Evolutionary conservation across 345 rosid genomes (phyloP).

Genomic region (Aquilaria sinensis): DNA sequence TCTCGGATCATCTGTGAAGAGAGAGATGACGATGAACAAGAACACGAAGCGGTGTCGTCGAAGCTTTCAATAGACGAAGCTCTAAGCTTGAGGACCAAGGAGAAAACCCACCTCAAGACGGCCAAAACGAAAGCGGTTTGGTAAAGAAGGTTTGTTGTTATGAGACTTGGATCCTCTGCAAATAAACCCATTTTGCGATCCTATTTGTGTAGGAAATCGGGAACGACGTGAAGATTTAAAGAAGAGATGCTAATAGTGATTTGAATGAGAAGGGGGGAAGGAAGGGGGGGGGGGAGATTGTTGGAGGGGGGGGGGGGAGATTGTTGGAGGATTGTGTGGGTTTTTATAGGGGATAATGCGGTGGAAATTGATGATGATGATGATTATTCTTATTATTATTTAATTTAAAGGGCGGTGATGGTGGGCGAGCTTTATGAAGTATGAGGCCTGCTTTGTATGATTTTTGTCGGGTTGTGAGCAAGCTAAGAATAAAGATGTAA

Average conservation of each 20-base stretch:
- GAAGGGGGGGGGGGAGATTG: constrained; percentile 19
- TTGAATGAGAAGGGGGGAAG: neutral
- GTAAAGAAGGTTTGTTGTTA: constrained; percentile 58
- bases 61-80: constrained; percentile 12
- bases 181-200: constrained; percentile 43
- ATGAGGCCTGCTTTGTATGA: constrained; percentile 6
- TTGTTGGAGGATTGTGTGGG: neutral
- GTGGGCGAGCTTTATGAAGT: neutral
- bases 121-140: constrained; percentile 64
- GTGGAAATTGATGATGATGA: too few species aligned
- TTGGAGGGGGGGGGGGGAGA: constrained; percentile 20
- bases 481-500: constrained; percentile 5
- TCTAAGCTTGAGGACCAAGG: constrained; percentile 48
- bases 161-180: constrained; percentile 54
- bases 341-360: constrained; percentile 16
- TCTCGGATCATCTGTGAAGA: constrained; percentile 49
- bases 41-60: neutral
- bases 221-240: neutral
- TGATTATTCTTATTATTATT: too few species aligned
- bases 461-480: constrained; percentile 7
- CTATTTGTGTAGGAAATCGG: neutral
- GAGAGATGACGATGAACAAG: constrained; percentile 14
- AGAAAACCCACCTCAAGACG: constrained; percentile 59
- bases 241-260: neutral
- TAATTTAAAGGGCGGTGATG: neutral